phyloP scores from a whole-genome alignment of 2,329 filamentous ascomycete genomes.

The Nemania serpens region DNA sequence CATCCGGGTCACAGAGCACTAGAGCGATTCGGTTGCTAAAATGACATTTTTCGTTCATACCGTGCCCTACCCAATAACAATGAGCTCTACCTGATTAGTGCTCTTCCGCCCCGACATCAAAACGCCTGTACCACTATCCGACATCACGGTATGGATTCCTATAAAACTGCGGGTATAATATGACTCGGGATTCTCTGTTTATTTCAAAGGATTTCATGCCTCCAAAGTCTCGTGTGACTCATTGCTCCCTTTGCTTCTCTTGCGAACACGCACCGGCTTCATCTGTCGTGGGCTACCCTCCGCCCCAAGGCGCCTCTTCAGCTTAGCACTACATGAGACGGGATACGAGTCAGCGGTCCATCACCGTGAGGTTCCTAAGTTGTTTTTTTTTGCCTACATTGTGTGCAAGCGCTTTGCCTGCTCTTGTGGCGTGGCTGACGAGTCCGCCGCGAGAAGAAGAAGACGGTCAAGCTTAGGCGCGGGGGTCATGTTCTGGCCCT shows the following conservation, averaged over 20 bases:
- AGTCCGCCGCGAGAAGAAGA: neutral
- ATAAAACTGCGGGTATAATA: neutral
- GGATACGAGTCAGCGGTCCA: constrained; percentile 3
- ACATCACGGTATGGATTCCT: neutral
- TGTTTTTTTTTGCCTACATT: constrained; percentile 23
- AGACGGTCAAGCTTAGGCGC: constrained; percentile 6
- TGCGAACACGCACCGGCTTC: constrained; percentile 19
- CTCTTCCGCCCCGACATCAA: too few relatives aligned
- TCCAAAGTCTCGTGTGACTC: constrained; percentile 1
- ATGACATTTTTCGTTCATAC: too few relatives aligned
- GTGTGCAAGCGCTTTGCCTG: constrained; percentile 11
- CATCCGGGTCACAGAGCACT: too few relatives aligned
- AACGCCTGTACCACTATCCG: too few relatives aligned
- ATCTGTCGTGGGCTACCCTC: constrained; percentile 27
- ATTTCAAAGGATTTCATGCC: neutral
- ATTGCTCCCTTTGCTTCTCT: constrained; percentile 15
- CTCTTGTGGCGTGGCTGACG: constrained; percentile 13
- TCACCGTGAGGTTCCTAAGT: too few relatives aligned
- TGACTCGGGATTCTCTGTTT: neutral
- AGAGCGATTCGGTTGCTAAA: too few relatives aligned
- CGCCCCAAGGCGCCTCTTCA: constrained; percentile 30
- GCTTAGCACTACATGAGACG: constrained; percentile 21
- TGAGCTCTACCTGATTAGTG: too few relatives aligned
- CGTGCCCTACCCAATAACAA: too few relatives aligned
- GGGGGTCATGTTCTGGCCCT: neutral